Percentiles rank a stretch among this genome's conserved stretches.
phyloP scores from a whole-genome alignment of 257 asterid genomes.

The Scutellaria barbata region DNA sequence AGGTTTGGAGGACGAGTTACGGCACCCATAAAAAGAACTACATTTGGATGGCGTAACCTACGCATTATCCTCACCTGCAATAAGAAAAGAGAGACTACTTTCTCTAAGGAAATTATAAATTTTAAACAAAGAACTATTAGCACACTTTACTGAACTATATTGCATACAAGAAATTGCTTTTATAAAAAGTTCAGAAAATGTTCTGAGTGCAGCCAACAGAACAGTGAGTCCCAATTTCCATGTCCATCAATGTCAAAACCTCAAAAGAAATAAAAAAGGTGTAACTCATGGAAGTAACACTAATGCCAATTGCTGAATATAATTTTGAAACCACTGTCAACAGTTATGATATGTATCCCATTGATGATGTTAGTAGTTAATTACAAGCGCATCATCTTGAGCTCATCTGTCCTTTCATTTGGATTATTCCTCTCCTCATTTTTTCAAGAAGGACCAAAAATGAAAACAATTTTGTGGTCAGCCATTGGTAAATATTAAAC shows the following conservation, averaged over 20 bases:
- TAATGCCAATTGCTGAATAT: not conserved
- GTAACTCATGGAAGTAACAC: slow-evolving; percentile 18
- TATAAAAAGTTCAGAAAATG: slow-evolving; percentile 22
- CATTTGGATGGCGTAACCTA: slow-evolving; percentile 95
- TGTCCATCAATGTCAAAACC: not conserved
- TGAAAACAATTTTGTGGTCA: not conserved
- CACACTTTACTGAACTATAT: slow-evolving; percentile 5
- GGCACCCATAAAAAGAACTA: slow-evolving; percentile 99
- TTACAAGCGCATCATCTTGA: not conserved
- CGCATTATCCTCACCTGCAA: slow-evolving; percentile 97
- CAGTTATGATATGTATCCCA: not conserved
- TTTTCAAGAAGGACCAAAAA: not conserved
- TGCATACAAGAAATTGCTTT: slow-evolving; percentile 14
- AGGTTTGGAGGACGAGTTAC: slow-evolving; percentile 98
- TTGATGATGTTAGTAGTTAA: not conserved
- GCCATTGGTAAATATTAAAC: not conserved
- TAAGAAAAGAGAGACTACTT: slow-evolving; percentile 30
- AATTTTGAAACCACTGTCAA: slow-evolving; percentile 2
- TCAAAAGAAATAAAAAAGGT: slow-evolving; percentile 11
- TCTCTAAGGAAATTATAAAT: slow-evolving; percentile 6
- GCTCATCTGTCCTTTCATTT: not conserved
- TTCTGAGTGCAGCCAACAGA: slow-evolving; percentile 7
- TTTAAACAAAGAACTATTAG: not conserved
- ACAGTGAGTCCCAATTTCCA: slow-evolving; percentile 2
- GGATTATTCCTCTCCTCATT: not conserved